A percentile compares a stretch with the other conserved stretches of the same genome.
These are phyloP conservation scores for Spergularia azorica DNA, from an alignment of 179 eudicot species.

Conservation along the genomic window DNA sequence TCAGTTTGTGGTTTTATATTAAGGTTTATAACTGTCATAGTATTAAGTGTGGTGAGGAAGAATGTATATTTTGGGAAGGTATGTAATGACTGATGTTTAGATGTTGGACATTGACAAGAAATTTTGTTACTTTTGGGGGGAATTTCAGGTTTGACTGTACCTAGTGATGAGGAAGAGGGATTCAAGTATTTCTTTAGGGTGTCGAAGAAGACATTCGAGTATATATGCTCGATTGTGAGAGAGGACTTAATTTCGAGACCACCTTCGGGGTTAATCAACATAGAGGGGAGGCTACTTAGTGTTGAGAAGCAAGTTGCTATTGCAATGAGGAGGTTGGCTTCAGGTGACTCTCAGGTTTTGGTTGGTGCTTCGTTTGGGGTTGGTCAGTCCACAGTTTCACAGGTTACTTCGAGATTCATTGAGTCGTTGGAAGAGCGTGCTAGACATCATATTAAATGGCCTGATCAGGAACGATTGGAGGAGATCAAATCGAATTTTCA, in stretches of 20 bases:
- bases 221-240: slow-evolving; percentile 87
- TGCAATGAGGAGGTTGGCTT: slow-evolving; percentile 84
- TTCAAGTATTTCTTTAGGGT: slow-evolving; percentile 88
- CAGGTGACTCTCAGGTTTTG: slow-evolving; percentile 94
- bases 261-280: slow-evolving; percentile 94
- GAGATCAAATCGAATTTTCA: slow-evolving; percentile 64
- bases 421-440: slow-evolving; percentile 89
- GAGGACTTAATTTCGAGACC: slow-evolving; percentile 91
- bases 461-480: slow-evolving; percentile 50
- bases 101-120: slow-evolving; percentile 17
- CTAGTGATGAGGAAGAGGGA: slow-evolving; percentile 71
- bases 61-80: not conserved
- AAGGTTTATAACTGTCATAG: not conserved
- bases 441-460: slow-evolving; percentile 89
- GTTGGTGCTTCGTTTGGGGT: slow-evolving; percentile 95
- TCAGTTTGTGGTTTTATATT: not conserved
- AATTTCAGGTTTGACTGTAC: slow-evolving; percentile 56
- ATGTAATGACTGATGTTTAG: not conserved
- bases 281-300: slow-evolving; percentile 95
- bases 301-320: slow-evolving; percentile 99
- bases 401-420: slow-evolving; percentile 90
- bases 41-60: not conserved
- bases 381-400: slow-evolving; percentile 97
- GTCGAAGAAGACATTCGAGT: slow-evolving; percentile 82
- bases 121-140: slow-evolving; percentile 7